Percentiles rank a stretch among this genome's conserved stretches.
phyloP scores from a whole-genome alignment of 2,329 filamentous ascomycete genomes.

The Monilinia aucupariae region DNA sequence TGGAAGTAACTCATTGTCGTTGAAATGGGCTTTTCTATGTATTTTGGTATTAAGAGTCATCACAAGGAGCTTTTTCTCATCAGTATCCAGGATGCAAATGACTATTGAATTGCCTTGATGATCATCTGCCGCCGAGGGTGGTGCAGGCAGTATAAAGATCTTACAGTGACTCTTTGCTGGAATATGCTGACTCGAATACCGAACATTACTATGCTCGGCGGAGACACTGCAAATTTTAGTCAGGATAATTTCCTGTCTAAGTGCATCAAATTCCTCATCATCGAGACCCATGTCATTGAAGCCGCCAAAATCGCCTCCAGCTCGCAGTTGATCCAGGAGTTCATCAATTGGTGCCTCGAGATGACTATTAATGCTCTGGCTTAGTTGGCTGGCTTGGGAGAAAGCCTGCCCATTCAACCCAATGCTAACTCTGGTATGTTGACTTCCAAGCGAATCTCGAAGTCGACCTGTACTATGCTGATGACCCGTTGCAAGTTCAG shows the following conservation, averaged over 20 bases:
- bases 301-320: conserved; percentile 58
- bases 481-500: conserved; percentile 54
- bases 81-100: conserved; percentile 64
- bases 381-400: conserved; percentile 32
- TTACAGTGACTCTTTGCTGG: conserved; percentile 51
- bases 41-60: conserved; percentile 53
- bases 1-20: conserved; percentile 20
- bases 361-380: conserved; percentile 52
- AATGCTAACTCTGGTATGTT: conserved; percentile 56
- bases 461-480: conserved; percentile 40
- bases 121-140: conserved; percentile 50
- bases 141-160: conserved; percentile 62
- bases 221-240: conserved; percentile 65
- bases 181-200: conserved; percentile 52
- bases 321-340: conserved; percentile 61
- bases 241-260: conserved; percentile 67
- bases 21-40: conserved; percentile 23
- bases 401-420: conserved; percentile 28
- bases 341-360: conserved; percentile 64
- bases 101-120: conserved; percentile 51
- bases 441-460: conserved; percentile 66
- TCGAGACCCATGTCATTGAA: conserved; percentile 68
- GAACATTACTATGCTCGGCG: conserved; percentile 54
- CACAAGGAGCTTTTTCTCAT: conserved; percentile 62
- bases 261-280: conserved; percentile 64